These are phyloP conservation scores for Cladosporium sp. DNA, from an alignment of 2,329 filamentous ascomycete species.

Conservation along the genomic window DNA sequence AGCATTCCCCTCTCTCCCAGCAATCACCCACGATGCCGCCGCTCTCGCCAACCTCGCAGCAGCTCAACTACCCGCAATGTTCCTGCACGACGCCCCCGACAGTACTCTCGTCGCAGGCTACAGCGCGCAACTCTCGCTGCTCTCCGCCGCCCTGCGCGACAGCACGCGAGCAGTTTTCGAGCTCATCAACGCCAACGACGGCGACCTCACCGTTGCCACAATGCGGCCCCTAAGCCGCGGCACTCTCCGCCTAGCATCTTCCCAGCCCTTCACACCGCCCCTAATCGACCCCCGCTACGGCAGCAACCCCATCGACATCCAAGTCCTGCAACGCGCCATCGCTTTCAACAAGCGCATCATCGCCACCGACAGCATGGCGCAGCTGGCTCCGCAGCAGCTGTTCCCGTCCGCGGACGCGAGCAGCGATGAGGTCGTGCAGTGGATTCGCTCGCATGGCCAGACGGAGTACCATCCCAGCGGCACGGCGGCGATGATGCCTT, in stretches of 20 bases:
- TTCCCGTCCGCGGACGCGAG: slow-evolving; percentile 32
- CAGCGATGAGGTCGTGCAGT: slow-evolving; percentile 30
- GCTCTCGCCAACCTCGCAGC: slow-evolving; percentile 20
- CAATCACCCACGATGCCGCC: slow-evolving; percentile 23
- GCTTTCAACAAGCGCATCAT: slow-evolving; percentile 33
- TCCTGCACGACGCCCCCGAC: slow-evolving; percentile 23
- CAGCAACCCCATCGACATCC: slow-evolving; percentile 45
- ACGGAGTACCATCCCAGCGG: slow-evolving; percentile 54
- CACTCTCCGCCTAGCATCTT: slow-evolving; percentile 41
- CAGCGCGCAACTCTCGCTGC: slow-evolving; percentile 26
- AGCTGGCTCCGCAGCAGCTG: slow-evolving; percentile 26
- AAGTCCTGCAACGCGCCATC: slow-evolving; percentile 30
- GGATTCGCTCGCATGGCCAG: slow-evolving; percentile 33
- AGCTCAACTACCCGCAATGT: slow-evolving; percentile 26
- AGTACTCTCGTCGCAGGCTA: slow-evolving; percentile 30
- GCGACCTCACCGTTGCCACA: slow-evolving; percentile 33
- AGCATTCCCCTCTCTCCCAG: slow-evolving; percentile 32
- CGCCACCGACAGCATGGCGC: slow-evolving; percentile 26
- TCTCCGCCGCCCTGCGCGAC: slow-evolving; percentile 28
- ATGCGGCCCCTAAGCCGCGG: slow-evolving; percentile 50
- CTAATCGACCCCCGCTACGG: slow-evolving; percentile 47
- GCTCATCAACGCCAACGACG: slow-evolving; percentile 35
- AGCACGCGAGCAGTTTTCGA: slow-evolving; percentile 31
- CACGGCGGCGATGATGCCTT: slow-evolving; percentile 53
- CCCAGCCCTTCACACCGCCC: slow-evolving; percentile 41